Percentiles rank a stretch among this genome's conserved stretches.
Conservation (phyloP, 345 rosid species). For the Boechera divaricarpa region DNA sequence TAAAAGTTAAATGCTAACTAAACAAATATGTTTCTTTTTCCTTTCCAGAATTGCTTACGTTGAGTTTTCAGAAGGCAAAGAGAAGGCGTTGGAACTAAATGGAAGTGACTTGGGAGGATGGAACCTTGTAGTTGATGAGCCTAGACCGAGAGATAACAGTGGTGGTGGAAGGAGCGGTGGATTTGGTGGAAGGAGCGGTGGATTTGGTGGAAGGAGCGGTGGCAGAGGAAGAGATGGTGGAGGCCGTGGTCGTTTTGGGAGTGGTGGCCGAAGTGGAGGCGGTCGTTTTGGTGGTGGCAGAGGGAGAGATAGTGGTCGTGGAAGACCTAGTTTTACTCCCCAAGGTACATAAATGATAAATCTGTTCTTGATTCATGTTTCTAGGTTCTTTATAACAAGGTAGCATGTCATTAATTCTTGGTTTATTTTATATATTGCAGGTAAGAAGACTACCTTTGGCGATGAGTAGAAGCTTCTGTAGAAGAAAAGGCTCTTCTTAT, state of each 20-base stretch:
- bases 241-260: constrained; percentile 45
- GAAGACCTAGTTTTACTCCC: constrained; percentile 52
- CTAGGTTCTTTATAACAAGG: background rate
- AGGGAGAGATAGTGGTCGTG: constrained; percentile 47
- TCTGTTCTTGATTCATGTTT: constrained; percentile 5
- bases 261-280: constrained; percentile 45
- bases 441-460: constrained; percentile 51
- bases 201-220: background rate
- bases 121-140: constrained; percentile 66
- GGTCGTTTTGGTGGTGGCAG: constrained; percentile 49
- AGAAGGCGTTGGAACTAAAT: constrained; percentile 67
- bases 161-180: constrained; percentile 43
- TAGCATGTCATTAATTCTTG: background rate
- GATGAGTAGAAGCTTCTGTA: constrained; percentile 40
- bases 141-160: constrained; percentile 59
- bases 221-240: constrained; percentile 43
- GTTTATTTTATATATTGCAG: constrained; percentile 26
- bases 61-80: constrained; percentile 58
- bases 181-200: constrained; percentile 37
- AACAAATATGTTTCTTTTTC: background rate
- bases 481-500: constrained; percentile 25
- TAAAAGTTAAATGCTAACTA: background rate
- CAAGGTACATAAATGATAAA: background rate
- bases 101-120: constrained; percentile 60
- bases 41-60: constrained; percentile 71